phyloP scores from a whole-genome alignment of 352 stramenopile species.

The Plasmopara halstedii region DNA sequence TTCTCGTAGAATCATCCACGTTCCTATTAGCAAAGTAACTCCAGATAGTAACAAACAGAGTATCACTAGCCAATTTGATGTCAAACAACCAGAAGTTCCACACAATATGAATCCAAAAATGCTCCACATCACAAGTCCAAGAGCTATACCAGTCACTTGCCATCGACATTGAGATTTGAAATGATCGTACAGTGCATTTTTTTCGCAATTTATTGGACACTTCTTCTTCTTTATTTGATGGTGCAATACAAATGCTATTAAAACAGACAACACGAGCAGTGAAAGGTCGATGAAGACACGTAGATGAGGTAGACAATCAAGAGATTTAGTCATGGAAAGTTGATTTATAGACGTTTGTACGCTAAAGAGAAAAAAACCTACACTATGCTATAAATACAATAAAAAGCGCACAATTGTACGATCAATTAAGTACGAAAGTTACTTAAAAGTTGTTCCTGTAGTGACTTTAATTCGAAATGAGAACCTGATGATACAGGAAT shows the following conservation, averaged over 20 bases:
- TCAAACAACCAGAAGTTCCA: not conserved
- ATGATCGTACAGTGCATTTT: slow-evolving; percentile 8
- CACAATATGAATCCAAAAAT: slow-evolving; percentile 11
- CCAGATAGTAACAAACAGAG: slow-evolving; percentile 10
- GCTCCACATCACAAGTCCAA: slow-evolving; percentile 7
- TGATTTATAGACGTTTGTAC: not conserved
- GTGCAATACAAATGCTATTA: slow-evolving; percentile 6
- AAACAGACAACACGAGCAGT: slow-evolving; percentile 8
- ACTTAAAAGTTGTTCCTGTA: slow-evolving; percentile 20
- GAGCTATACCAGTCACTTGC: not conserved
- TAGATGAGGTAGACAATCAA: slow-evolving; percentile 7
- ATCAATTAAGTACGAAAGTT: slow-evolving; percentile 9
- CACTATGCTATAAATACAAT: too few species aligned
- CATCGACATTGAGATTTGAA: slow-evolving; percentile 3
- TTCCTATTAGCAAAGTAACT: slow-evolving; percentile 3
- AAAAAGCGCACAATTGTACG: too few species aligned
- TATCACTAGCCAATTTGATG: slow-evolving; percentile 11
- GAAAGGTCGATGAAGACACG: slow-evolving; percentile 16
- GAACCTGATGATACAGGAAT: slow-evolving; percentile 5
- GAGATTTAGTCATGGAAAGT: slow-evolving; percentile 3
- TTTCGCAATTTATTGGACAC: not conserved
- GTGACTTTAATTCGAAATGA: slow-evolving; percentile 15
- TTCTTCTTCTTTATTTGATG: not conserved
- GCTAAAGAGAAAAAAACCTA: not conserved
- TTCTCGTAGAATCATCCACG: slow-evolving; percentile 9